phyloP scores from a whole-genome alignment of 2,329 filamentous ascomycete species.

The Polytolypa hystricis region DNA sequence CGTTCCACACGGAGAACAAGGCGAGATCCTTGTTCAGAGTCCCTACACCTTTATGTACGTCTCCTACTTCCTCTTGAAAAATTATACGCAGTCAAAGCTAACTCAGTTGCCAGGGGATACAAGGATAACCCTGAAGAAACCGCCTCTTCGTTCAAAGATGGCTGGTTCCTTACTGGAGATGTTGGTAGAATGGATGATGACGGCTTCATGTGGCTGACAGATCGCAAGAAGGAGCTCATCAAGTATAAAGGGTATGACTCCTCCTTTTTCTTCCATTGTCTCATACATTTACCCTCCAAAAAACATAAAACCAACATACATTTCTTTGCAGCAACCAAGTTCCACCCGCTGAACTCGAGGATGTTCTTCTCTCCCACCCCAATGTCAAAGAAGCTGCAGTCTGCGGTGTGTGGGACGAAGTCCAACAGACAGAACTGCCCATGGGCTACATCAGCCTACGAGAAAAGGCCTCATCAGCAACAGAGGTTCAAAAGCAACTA shows the following conservation, averaged over 20 bases:
- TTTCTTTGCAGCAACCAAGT: conserved; percentile 1
- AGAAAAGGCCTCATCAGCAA: neutral
- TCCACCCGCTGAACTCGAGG: conserved; percentile 3
- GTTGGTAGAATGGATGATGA: conserved; percentile 1
- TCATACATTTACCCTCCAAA: neutral
- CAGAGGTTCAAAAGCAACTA: neutral
- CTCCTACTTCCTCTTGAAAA: no score
- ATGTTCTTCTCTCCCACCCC: conserved; percentile 3
- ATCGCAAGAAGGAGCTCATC: conserved; percentile 4
- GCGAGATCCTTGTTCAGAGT: conserved; percentile 3
- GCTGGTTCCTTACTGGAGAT: conserved; percentile 5
- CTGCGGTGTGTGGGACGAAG: conserved; percentile 2
- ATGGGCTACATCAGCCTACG: conserved; percentile 1
- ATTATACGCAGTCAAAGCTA: neutral
- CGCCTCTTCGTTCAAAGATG: conserved; percentile 1
- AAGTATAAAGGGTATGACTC: neutral
- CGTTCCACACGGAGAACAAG: conserved; percentile 1
- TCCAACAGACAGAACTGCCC: neutral
- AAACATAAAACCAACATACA: neutral
- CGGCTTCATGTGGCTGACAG: conserved; percentile 3
- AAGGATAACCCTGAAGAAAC: conserved; percentile 5
- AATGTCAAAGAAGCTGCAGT: conserved; percentile 5
- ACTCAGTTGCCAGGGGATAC: conserved; percentile 2
- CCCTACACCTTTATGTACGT: neutral
- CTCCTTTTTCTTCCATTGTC: neutral